A percentile compares a stretch with the other conserved stretches of the same genome.
These are phyloP conservation scores for Mortierella hygrophila DNA, from an alignment of 192 early-diverging fungal genomes.

Conservation along the genomic window DNA sequence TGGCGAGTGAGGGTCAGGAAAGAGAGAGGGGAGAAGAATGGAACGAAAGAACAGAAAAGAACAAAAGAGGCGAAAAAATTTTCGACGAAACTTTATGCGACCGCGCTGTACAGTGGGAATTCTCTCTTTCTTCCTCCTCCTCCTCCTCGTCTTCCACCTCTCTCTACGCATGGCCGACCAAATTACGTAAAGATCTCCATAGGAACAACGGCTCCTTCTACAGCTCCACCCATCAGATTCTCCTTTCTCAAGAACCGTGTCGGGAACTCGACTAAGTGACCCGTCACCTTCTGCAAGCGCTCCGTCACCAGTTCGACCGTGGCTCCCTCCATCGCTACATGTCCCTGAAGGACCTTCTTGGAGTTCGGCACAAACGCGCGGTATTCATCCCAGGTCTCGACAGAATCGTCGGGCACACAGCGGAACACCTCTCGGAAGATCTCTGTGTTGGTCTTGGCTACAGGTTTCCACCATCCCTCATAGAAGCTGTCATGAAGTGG, in stretches of 20 bases:
- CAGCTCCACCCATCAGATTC: conserved; percentile 62
- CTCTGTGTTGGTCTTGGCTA: conserved; percentile 74
- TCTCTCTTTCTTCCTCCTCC: background rate
- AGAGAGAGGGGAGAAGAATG: too few relatives aligned
- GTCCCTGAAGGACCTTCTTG: conserved; percentile 59
- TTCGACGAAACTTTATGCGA: too few relatives aligned
- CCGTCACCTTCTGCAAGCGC: conserved; percentile 51
- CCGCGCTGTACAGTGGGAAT: background rate
- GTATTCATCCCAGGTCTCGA: conserved; percentile 61
- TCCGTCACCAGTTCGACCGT: conserved; percentile 47
- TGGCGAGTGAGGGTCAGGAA: too few relatives aligned
- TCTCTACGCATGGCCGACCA: background rate
- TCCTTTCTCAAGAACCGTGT: conserved; percentile 61
- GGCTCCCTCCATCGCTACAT: conserved; percentile 61
- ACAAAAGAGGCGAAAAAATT: too few relatives aligned
- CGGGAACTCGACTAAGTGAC: conserved; percentile 70
- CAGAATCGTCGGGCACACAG: conserved; percentile 88
- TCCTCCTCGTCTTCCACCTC: background rate
- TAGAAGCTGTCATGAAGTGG: conserved; percentile 79
- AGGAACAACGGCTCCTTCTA: conserved; percentile 63
- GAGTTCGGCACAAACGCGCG: conserved; percentile 62
- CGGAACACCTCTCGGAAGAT: conserved; percentile 83
- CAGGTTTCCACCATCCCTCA: conserved; percentile 67
- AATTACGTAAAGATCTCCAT: conserved; percentile 68
- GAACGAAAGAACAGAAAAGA: too few relatives aligned